phyloP scores from a whole-genome alignment of 805 yeast genomes.

The Clavispora vitiphila region DNA sequence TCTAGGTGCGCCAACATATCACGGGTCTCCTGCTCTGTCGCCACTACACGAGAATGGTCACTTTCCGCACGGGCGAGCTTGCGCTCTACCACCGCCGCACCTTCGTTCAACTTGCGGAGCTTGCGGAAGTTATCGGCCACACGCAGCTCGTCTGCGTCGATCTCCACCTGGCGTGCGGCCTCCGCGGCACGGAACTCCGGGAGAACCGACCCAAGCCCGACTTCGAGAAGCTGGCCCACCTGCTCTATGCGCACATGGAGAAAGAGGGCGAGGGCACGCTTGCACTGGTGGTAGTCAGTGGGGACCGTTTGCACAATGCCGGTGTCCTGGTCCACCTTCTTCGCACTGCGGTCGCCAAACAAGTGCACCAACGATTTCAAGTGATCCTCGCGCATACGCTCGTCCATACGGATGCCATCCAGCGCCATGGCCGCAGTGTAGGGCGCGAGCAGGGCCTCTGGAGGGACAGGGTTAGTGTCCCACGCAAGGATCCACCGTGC shows the following conservation, averaged over 20 bases:
- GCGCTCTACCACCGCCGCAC: conserved; percentile 27
- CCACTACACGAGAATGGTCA: conserved; percentile 21
- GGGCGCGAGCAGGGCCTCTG: conserved; percentile 12
- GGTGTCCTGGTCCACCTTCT: no score
- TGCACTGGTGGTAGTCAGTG: conserved; percentile 23
- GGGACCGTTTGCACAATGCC: neutral
- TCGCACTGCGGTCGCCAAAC: conserved; percentile 3
- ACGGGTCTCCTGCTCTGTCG: conserved; percentile 3
- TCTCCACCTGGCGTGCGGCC: conserved; percentile 25
- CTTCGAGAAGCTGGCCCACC: conserved; percentile 14
- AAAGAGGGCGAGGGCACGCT: conserved; percentile 24
- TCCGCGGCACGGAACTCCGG: conserved; percentile 23
- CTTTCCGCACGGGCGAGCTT: conserved; percentile 26
- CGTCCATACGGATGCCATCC: conserved; percentile 9
- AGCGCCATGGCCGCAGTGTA: conserved; percentile 18
- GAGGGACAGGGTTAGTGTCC: conserved; percentile 10
- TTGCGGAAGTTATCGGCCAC: conserved; percentile 40
- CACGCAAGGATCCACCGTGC: conserved; percentile 21
- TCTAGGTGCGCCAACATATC: conserved; percentile 8
- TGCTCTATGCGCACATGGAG: conserved; percentile 19
- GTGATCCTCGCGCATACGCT: conserved; percentile 7
- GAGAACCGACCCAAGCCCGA: conserved; percentile 12
- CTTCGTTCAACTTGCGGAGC: conserved; percentile 30
- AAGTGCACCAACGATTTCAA: conserved; percentile 5
- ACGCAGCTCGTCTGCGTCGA: conserved; percentile 31